Conservation (phyloP, 1,139 yeast species). For the Lodderomyces metapsilosis region DNA sequence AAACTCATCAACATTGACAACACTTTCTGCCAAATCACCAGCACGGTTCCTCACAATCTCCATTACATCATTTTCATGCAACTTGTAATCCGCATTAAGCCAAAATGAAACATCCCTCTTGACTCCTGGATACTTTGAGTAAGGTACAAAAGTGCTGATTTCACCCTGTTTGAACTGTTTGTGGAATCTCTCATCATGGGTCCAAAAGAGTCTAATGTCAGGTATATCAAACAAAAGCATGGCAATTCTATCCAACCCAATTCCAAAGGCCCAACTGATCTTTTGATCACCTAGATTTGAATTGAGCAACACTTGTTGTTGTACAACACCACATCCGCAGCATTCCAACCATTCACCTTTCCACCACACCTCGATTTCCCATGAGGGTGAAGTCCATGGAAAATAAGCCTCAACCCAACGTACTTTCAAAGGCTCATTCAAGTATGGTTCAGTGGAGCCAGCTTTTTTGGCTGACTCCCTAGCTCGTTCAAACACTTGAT, state of each 20-base stretch:
- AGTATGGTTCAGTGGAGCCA: constrained; percentile 60
- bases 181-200: constrained; percentile 73
- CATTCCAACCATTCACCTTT: constrained; percentile 97
- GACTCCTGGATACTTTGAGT: constrained; percentile 88
- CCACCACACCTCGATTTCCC: constrained; percentile 99
- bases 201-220: constrained; percentile 93
- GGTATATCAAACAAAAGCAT: constrained; percentile 95
- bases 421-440: constrained; percentile 75
- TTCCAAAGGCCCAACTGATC: constrained; percentile 95
- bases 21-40: constrained; percentile 88
- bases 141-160: constrained; percentile 78
- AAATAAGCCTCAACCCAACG: constrained; percentile 96
- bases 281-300: constrained; percentile 67
- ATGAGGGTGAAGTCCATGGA: constrained; percentile 98
- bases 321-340: constrained; percentile 94
- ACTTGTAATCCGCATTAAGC: constrained; percentile 50
- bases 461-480: constrained; percentile 64
- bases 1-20: constrained; percentile 75
- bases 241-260: constrained; percentile 93
- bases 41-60: constrained; percentile 84
- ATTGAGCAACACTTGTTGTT: constrained; percentile 70
- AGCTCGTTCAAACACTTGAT: constrained; percentile 79
- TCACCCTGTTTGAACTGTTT: constrained; percentile 65
- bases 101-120: constrained; percentile 89
- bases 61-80: constrained; percentile 91